Base-by-base conservation (phyloP, 164 flowering plant genomes). In the Dillenia suffruticosa region DNA sequence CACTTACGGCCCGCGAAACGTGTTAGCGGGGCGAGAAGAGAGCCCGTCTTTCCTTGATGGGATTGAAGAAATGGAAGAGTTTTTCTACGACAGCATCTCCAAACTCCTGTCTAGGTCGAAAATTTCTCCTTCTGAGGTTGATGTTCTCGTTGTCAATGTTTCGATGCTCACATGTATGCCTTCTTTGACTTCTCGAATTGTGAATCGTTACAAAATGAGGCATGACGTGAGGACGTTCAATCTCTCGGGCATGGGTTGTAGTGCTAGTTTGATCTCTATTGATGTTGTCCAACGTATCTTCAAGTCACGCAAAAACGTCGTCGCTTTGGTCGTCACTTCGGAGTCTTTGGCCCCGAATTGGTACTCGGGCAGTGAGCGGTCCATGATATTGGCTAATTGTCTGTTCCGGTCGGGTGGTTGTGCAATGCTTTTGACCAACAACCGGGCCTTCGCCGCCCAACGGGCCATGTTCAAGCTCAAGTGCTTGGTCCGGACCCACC, bases 241-340 rank as follows among this genome's bases (percentile, higher is more conserved):
- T 48, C 69, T 87, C 58, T 64, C 83, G 4, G 90, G 90, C 1
- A 87, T 87, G 93, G 93, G 93, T 3, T 87, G 93, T 61, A 82
- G 88, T 56, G 93, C 93, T 0, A 85, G 88, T 59, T 26, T 83
- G 0, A 71, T 87, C 8, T 77, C 90, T 0, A 19, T 83, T 7
- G 78, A 81, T 26, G 46, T 77, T 2, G 82, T 80, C 1, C 74
- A 62, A 2, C 73, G 48, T 53, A 44, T 80, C 12, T 85, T 85
- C 61, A 83, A 76, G 54, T 45, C 72, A 0, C 16, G 64, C 3
- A 77, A 72, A 46, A 74, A 85, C 22, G 6, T 43, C 40, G 8
- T 62, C 24, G 93, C 88, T 2, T 63, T 87, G 0, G 63, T 87
- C 1, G 72, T 87, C 5, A 76, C 88, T 0, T 76, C 93, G 0